Percentiles rank a stretch among this genome's conserved stretches.
These are phyloP conservation scores for Zangia roseola DNA, from an alignment of 768 basidiomycete genomes.

Conservation along the genomic window DNA sequence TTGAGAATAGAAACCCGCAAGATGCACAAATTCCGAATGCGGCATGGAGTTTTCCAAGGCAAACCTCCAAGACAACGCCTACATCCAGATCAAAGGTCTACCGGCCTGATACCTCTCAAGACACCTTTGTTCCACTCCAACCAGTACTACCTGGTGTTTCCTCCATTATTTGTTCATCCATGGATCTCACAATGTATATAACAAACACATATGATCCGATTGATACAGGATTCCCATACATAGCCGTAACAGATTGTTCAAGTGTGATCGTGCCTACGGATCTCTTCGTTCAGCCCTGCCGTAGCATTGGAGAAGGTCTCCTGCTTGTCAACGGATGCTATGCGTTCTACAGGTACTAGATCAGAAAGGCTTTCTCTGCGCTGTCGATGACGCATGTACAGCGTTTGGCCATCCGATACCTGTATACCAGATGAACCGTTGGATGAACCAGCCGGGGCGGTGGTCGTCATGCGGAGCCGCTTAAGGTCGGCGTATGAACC, in stretches of 20 bases:
- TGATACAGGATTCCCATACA: slow-evolving; percentile 19
- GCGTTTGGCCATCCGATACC: slow-evolving; percentile 36
- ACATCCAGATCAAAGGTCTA: slow-evolving; percentile 41
- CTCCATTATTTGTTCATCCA: slow-evolving; percentile 4
- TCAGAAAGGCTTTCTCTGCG: slow-evolving; percentile 66
- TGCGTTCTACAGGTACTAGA: slow-evolving; percentile 58
- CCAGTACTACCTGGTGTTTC: slow-evolving; percentile 24
- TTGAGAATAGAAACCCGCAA: slow-evolving; percentile 15
- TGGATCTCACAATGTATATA: slow-evolving; percentile 31
- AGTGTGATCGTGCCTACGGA: slow-evolving; percentile 33
- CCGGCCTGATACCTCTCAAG: slow-evolving; percentile 28
- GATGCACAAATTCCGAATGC: slow-evolving; percentile 40
- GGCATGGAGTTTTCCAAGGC: slow-evolving; percentile 42
- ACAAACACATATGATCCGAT: slow-evolving; percentile 22
- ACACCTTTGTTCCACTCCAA: slow-evolving; percentile 6
- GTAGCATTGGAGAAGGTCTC: slow-evolving; percentile 67
- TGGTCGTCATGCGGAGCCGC: slow-evolving; percentile 47
- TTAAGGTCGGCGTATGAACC: slow-evolving; percentile 84
- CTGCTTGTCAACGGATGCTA: slow-evolving; percentile 55
- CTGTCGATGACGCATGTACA: slow-evolving; percentile 50
- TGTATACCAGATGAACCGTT: slow-evolving; percentile 17
- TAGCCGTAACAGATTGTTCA: slow-evolving; percentile 18
- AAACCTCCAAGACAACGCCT: slow-evolving; percentile 38
- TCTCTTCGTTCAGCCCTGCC: slow-evolving; percentile 64
- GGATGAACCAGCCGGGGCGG: slow-evolving; percentile 11